A percentile compares a stretch with the other conserved stretches of the same genome.
These are phyloP conservation scores for Scleromitrula shiraiana DNA, from an alignment of 2,329 filamentous ascomycete species.

Conservation along the genomic window DNA sequence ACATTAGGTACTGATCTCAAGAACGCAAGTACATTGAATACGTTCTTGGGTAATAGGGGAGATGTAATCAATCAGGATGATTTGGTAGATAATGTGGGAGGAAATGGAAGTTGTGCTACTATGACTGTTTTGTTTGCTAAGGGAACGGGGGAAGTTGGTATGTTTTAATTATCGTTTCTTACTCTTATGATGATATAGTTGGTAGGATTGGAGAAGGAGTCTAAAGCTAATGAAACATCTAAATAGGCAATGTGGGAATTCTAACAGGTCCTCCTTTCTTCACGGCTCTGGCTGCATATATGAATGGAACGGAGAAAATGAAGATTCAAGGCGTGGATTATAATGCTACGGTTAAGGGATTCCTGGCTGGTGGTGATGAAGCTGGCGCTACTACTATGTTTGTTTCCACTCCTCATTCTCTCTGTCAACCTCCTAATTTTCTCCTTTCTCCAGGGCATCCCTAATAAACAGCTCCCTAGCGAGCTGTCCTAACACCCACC, in stretches of 20 bases:
- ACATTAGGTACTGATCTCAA: conserved; percentile 1
- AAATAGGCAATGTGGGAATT: conserved; percentile 24
- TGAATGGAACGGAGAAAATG: conserved; percentile 34
- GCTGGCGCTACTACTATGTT: conserved; percentile 37
- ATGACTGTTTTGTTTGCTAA: conserved; percentile 25
- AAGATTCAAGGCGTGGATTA: conserved; percentile 48
- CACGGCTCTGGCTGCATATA: conserved; percentile 21
- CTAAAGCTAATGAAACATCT: neutral
- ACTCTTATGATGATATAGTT: neutral
- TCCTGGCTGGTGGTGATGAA: conserved; percentile 38
- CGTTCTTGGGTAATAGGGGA: neutral
- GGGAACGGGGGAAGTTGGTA: conserved; percentile 23
- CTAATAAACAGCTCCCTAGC: conserved; percentile 18
- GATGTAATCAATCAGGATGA: conserved; percentile 7
- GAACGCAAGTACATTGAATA: neutral
- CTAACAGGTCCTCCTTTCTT: conserved; percentile 25
- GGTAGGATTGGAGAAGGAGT: neutral
- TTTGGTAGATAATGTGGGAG: neutral
- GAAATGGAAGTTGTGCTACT: conserved; percentile 19
- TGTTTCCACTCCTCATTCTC: neutral
- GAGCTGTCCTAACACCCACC: conserved; percentile 17
- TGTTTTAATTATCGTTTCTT: neutral
- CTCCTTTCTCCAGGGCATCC: conserved; percentile 11
- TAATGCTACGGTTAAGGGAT: conserved; percentile 38
- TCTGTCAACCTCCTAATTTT: neutral